phyloP scores from a whole-genome alignment of 306 rosid genomes.

The Dryas alaskensis region DNA sequence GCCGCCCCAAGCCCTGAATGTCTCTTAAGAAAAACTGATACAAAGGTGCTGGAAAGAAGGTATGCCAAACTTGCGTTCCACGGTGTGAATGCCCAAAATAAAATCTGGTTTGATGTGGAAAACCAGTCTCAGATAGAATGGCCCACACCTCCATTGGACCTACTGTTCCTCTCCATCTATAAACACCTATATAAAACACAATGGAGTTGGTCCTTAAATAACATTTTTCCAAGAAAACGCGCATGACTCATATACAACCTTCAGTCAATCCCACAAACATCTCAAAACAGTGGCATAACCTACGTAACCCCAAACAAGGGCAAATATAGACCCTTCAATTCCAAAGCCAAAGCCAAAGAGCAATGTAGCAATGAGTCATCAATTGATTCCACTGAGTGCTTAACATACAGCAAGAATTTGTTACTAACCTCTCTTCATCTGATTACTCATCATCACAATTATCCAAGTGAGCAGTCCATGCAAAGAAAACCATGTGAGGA shows the following conservation, averaged over 20 bases:
- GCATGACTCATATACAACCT: neutral
- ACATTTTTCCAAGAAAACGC: neutral
- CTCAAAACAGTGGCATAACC: neutral
- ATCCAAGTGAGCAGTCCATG: no score
- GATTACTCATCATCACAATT: no score
- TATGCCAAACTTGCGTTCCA: no score
- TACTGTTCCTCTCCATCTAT: neutral
- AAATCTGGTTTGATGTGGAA: neutral
- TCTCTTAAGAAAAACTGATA: no score
- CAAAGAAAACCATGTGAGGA: no score
- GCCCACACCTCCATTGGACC: neutral
- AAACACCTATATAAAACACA: neutral
- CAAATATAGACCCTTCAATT: neutral
- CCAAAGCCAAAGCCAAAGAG: neutral
- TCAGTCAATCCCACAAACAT: neutral
- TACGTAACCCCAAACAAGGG: neutral
- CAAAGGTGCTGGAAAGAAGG: no score
- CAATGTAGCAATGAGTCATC: neutral
- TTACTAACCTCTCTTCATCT: no score
- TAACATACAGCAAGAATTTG: no score
- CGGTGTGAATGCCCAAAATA: no score
- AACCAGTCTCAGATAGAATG: neutral
- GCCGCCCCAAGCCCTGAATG: no score
- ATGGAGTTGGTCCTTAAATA: neutral
- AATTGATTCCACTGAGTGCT: neutral